Evolutionary conservation across 345 rosid genomes (phyloP).

Genomic region (Syzygium grande): DNA sequence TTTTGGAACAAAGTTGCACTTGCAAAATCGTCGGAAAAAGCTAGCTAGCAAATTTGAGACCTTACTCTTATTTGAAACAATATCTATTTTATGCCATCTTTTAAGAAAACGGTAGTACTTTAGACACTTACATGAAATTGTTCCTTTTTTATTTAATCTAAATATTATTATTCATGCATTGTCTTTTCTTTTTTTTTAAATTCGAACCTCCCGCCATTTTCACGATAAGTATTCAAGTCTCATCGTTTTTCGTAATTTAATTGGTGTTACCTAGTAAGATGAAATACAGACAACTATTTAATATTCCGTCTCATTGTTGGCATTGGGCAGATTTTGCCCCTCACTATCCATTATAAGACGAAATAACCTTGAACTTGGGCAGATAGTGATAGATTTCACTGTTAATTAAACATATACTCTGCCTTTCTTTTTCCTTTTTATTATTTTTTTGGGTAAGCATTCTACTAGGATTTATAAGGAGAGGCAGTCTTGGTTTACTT

Average conservation of each 20-base stretch:
- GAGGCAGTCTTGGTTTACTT: neutral
- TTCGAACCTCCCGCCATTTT: neutral
- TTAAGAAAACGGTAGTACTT: fast-evolving
- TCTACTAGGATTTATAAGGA: neutral
- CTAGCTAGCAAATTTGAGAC: neutral
- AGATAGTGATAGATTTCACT: neutral
- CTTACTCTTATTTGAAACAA: neutral
- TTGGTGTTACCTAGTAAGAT: neutral
- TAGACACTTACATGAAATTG: neutral
- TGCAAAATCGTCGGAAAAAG: neutral
- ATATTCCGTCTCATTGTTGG: fast-evolving
- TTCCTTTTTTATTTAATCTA: neutral
- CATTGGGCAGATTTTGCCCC: neutral
- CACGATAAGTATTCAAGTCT: neutral
- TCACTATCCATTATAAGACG: too few species aligned
- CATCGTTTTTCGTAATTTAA: neutral
- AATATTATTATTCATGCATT: neutral
- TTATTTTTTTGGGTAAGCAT: neutral
- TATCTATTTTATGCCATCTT: fast-evolving
- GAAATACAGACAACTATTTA: neutral
- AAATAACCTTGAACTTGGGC: neutral
- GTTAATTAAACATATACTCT: neutral
- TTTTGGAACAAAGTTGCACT: neutral
- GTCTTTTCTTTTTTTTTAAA: too few species aligned
- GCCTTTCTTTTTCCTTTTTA: neutral